phyloP scores from a whole-genome alignment of 2,329 filamentous ascomycete genomes.

The Cordyceps militaris region DNA sequence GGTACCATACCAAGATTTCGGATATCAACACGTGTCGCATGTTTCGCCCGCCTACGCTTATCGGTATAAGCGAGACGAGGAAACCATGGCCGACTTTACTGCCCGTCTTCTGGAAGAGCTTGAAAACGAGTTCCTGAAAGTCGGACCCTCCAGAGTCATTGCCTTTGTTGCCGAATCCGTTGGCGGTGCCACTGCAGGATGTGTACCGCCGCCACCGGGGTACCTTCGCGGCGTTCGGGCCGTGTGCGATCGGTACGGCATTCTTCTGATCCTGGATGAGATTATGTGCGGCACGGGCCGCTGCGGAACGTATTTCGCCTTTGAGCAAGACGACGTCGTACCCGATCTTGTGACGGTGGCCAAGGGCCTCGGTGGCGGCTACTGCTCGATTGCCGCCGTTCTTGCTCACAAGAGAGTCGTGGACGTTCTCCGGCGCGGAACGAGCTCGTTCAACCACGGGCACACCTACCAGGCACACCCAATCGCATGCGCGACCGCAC shows the following conservation, averaged over 20 bases:
- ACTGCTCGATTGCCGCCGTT: slow-evolving; percentile 46
- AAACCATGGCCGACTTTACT: slow-evolving; percentile 35
- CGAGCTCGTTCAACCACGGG: slow-evolving; percentile 46
- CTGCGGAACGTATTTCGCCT: slow-evolving; percentile 43
- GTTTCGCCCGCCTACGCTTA: slow-evolving; percentile 22
- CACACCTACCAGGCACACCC: slow-evolving; percentile 45
- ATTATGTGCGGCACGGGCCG: slow-evolving; percentile 65
- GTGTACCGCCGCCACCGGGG: slow-evolving; percentile 41
- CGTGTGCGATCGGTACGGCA: slow-evolving; percentile 48
- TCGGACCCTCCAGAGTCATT: slow-evolving; percentile 39
- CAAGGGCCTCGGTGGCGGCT: slow-evolving; percentile 53
- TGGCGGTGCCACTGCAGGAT: slow-evolving; percentile 43
- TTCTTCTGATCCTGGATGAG: slow-evolving; percentile 50
- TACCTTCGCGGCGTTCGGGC: slow-evolving; percentile 48
- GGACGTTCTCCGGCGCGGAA: slow-evolving; percentile 39
- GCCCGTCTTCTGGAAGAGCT: slow-evolving; percentile 35
- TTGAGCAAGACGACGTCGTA: slow-evolving; percentile 20
- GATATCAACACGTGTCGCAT: slow-evolving; percentile 20
- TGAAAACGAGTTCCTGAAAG: slow-evolving; percentile 37
- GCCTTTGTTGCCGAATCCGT: slow-evolving; percentile 46
- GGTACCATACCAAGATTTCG: slow-evolving; percentile 22
- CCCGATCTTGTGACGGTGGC: slow-evolving; percentile 54
- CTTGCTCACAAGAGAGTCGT: slow-evolving; percentile 43
- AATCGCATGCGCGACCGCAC: slow-evolving; percentile 29
- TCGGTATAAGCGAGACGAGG: slow-evolving; percentile 18